These are phyloP conservation scores for Nepenthes alata DNA, from an alignment of 179 eudicot genomes.

Conservation along the genomic window DNA sequence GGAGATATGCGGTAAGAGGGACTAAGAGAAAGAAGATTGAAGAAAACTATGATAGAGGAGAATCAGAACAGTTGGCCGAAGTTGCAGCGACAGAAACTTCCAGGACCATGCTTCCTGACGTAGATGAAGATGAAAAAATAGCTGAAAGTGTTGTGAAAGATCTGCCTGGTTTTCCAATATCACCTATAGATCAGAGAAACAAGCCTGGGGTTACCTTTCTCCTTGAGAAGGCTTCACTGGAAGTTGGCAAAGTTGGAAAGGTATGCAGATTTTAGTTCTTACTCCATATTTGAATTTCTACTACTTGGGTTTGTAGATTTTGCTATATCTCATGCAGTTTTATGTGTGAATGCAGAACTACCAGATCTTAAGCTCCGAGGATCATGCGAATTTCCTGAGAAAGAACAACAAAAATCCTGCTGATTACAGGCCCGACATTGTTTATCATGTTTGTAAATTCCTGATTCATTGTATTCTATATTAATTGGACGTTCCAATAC, in stretches of 20 bases:
- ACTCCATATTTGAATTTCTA: background rate
- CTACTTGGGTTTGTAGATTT: background rate
- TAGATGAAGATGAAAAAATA: conserved; percentile 15
- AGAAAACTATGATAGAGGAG: conserved; percentile 41
- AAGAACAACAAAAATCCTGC: conserved; percentile 66
- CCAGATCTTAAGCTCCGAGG: conserved; percentile 76
- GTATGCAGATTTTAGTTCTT: conserved; percentile 14
- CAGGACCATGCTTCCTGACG: background rate
- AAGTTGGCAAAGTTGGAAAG: conserved; percentile 96
- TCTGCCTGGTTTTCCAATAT: conserved; percentile 56
- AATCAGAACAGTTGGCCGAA: conserved; percentile 10
- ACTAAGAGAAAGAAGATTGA: conserved; percentile 42
- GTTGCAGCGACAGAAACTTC: conserved; percentile 13
- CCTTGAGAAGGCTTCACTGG: conserved; percentile 79
- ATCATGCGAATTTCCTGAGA: conserved; percentile 58
- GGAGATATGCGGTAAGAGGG: conserved; percentile 30
- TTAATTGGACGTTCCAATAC: too few relatives aligned
- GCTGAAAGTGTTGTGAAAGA: conserved; percentile 25
- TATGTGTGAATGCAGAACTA: conserved; percentile 35
- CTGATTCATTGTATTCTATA: too few relatives aligned
- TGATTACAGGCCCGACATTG: conserved; percentile 85
- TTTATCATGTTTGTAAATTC: conserved; percentile 54
- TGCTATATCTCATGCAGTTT: conserved; percentile 1
- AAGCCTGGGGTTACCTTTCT: conserved; percentile 56
- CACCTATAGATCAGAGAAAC: conserved; percentile 19